phyloP scores from a whole-genome alignment of 768 basidiomycete species.

The Tremella fuciformis region DNA sequence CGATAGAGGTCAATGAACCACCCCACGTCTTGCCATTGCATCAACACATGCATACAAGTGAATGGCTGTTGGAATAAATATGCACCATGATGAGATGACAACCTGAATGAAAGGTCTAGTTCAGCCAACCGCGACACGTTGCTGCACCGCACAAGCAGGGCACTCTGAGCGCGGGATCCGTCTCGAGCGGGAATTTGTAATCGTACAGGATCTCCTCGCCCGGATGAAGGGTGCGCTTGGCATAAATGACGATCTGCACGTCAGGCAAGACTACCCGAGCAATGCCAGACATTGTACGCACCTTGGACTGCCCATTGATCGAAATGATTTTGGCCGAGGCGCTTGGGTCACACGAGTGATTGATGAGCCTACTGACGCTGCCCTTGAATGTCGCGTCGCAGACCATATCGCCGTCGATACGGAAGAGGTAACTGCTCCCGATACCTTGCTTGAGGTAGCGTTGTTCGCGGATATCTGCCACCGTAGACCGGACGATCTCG shows the following conservation, averaged over 20 bases:
- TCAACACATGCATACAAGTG: too few species aligned
- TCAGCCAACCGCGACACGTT: constrained; percentile 85
- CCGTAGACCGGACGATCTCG: constrained; percentile 89
- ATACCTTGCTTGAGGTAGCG: constrained; percentile 95
- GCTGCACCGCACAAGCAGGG: constrained; percentile 42
- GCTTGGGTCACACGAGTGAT: constrained; percentile 92
- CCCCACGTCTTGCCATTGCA: too few species aligned
- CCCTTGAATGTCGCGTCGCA: constrained; percentile 99
- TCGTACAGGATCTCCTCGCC: constrained; percentile 80
- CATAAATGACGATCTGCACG: constrained; percentile 90
- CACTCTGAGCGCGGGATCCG: constrained; percentile 62
- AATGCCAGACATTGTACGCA: constrained; percentile 11
- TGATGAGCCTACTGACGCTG: constrained; percentile 95
- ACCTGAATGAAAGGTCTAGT: constrained; percentile 57
- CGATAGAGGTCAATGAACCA: too few species aligned
- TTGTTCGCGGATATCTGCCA: constrained; percentile 96
- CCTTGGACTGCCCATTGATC: constrained; percentile 56
- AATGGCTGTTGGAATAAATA: too few species aligned
- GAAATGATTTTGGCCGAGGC: constrained; percentile 59
- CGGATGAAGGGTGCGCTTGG: constrained; percentile 89
- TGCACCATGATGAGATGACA: too few species aligned
- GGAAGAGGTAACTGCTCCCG: constrained; percentile 94
- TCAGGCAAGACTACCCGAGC: background rate
- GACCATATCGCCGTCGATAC: constrained; percentile 95
- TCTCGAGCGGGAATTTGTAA: constrained; percentile 99